phyloP scores from a whole-genome alignment of 1,284 basidiomycete species.

The Bjerkandera adusta region DNA sequence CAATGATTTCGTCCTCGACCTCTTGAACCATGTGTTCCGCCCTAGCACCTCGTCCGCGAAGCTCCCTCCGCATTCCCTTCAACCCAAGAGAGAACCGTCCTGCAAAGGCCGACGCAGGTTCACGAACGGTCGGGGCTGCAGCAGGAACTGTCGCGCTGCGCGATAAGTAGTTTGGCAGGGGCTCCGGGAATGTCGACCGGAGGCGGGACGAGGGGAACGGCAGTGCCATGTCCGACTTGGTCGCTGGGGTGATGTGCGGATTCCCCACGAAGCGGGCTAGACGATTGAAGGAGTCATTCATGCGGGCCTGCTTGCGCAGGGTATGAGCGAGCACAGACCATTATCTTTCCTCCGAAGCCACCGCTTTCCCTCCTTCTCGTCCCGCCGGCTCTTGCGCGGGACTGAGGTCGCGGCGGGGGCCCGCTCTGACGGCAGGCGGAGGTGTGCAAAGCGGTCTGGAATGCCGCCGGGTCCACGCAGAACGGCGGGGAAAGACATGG shows the following conservation, averaged over 20 bases:
- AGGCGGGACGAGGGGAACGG: constrained; percentile 42
- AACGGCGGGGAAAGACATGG: constrained; percentile 69
- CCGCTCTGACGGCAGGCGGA: constrained; percentile 29
- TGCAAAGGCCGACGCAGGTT: constrained; percentile 59
- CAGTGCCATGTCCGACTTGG: constrained; percentile 50
- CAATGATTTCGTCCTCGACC: constrained; percentile 59
- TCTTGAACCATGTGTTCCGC: constrained; percentile 61
- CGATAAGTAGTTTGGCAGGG: constrained; percentile 65
- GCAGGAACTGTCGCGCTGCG: constrained; percentile 55
- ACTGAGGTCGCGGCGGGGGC: constrained; percentile 17
- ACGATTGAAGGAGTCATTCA: neutral
- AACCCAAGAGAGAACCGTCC: constrained; percentile 74
- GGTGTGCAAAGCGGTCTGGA: constrained; percentile 49
- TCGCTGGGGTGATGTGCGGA: constrained; percentile 62
- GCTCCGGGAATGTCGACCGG: constrained; percentile 67
- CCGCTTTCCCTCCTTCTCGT: constrained; percentile 73
- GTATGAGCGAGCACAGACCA: constrained; percentile 44
- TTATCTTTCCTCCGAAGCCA: constrained; percentile 76
- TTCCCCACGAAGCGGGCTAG: constrained; percentile 69
- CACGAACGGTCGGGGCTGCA: constrained; percentile 35
- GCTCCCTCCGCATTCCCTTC: constrained; percentile 66
- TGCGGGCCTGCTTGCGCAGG: too few relatives aligned
- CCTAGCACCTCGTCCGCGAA: constrained; percentile 59
- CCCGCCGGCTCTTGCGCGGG: constrained; percentile 39
- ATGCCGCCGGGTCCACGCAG: constrained; percentile 56